These are phyloP conservation scores for Stephania japonica DNA, from an alignment of 164 flowering plant genomes.

Conservation along the genomic window DNA sequence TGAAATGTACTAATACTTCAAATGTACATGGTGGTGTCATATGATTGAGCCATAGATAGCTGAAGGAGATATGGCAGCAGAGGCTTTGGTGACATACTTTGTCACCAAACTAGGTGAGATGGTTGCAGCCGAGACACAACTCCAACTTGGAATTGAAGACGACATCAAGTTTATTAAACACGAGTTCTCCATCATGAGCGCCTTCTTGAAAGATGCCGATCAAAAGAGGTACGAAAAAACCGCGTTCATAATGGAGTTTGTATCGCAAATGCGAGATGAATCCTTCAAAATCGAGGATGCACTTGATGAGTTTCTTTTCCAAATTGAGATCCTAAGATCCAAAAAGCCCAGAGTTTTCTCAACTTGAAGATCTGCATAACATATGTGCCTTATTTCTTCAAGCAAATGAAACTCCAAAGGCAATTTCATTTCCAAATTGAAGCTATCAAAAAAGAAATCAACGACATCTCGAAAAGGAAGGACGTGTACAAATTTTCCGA, in stretches of 20 bases:
- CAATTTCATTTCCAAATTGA: slow-evolving; percentile 1
- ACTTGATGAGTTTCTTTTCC: slow-evolving; percentile 1
- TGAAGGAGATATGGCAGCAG: not conserved
- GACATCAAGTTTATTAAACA: not conserved
- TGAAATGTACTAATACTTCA: no score
- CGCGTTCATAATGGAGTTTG: not conserved
- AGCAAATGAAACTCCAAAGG: not conserved
- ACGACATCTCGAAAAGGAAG: slow-evolving; percentile 5
- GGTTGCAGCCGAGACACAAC: not conserved
- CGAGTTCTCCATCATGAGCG: not conserved
- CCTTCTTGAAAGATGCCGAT: not conserved
- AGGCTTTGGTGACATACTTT: not conserved
- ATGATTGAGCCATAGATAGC: no score
- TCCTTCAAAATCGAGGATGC: not conserved
- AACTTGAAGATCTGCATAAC: not conserved
- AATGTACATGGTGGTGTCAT: no score
- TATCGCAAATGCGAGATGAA: slow-evolving; percentile 7
- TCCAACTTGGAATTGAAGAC: not conserved
- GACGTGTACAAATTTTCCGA: not conserved
- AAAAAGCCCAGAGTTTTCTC: not conserved
- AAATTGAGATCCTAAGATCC: not conserved
- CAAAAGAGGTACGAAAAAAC: not conserved
- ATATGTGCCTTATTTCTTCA: not conserved
- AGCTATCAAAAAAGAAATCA: not conserved
- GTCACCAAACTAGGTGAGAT: not conserved